These are phyloP conservation scores for Salicornia ramosissima DNA, from an alignment of 148 eudicot species.

Conservation along the genomic window DNA sequence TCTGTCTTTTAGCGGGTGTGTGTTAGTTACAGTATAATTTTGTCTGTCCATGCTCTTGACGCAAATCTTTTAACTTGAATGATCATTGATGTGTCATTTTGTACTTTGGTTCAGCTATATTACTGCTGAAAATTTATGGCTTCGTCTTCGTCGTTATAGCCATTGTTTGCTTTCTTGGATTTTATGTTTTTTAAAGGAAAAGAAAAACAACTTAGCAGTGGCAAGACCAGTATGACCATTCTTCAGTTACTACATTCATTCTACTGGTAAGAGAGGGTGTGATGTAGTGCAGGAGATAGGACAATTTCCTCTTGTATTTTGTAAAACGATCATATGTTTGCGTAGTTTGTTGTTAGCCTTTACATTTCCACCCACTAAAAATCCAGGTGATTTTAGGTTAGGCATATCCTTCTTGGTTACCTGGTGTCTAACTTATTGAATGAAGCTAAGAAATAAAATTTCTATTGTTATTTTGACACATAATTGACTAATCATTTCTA, in stretches of 20 bases:
- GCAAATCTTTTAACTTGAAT: too few species aligned
- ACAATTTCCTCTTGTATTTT: background rate
- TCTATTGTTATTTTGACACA: background rate
- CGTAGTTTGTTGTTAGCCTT: background rate
- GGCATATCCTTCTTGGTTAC: background rate
- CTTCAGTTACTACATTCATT: background rate
- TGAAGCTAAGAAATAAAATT: background rate
- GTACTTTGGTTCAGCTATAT: too few species aligned
- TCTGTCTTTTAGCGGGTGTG: too few species aligned
- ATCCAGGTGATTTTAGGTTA: background rate
- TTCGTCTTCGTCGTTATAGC: background rate
- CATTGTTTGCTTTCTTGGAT: background rate
- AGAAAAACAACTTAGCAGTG: too few species aligned
- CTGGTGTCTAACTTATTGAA: background rate
- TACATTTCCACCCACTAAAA: background rate
- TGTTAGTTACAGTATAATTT: too few species aligned
- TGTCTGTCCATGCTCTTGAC: too few species aligned
- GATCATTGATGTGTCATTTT: too few species aligned
- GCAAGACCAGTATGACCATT: background rate
- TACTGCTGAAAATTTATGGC: too few species aligned
- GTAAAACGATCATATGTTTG: background rate
- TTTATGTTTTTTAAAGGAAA: background rate
- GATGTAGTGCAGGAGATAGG: background rate
- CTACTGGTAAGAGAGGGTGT: background rate
- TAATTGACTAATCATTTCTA: background rate